These are phyloP conservation scores for Sphagnum fallax DNA, from an alignment of 228 moss, liverwort and hornwort species.

Conservation along the genomic window DNA sequence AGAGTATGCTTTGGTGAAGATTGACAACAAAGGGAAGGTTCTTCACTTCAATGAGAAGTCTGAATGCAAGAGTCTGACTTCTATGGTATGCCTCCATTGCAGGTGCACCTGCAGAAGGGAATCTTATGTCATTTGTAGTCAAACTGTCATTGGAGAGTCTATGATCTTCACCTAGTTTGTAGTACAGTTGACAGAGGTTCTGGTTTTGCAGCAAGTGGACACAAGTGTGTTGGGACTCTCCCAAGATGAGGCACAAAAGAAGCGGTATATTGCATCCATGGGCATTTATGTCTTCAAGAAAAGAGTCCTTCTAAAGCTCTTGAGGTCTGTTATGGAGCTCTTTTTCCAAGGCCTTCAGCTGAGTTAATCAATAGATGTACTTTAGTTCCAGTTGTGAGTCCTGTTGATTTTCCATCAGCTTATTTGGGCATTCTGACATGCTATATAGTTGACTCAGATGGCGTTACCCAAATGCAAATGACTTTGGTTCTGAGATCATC, in stretches of 20 bases:
- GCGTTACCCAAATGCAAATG: slow-evolving; percentile 87
- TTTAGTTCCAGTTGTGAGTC: too few species aligned
- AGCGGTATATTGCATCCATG: slow-evolving; percentile 97
- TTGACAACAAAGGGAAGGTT: slow-evolving; percentile 58
- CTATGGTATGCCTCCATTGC: slow-evolving; percentile 35
- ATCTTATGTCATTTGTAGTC: too few species aligned
- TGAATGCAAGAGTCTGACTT: slow-evolving; percentile 34
- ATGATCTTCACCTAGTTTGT: too few species aligned
- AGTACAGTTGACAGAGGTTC: background rate
- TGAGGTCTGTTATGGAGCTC: slow-evolving; percentile 38
- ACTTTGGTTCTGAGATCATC: slow-evolving; percentile 92
- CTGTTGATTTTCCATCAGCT: too few species aligned
- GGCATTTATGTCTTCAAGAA: slow-evolving; percentile 92
- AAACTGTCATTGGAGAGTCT: too few species aligned
- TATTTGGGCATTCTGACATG: too few species aligned
- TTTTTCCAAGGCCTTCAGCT: background rate
- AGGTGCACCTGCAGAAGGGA: too few species aligned
- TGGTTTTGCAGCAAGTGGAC: slow-evolving; percentile 72
- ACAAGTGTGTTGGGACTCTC: slow-evolving; percentile 82
- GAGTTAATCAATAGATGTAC: too few species aligned
- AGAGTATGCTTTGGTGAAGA: slow-evolving; percentile 77
- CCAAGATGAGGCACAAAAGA: slow-evolving; percentile 72
- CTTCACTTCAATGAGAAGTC: slow-evolving; percentile 76
- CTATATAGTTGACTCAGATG: slow-evolving; percentile 34
- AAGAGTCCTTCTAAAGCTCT: slow-evolving; percentile 73